These are phyloP conservation scores for Tritrichomonas foetus DNA, from an alignment of 208 protist genomes.

Conservation along the genomic window DNA sequence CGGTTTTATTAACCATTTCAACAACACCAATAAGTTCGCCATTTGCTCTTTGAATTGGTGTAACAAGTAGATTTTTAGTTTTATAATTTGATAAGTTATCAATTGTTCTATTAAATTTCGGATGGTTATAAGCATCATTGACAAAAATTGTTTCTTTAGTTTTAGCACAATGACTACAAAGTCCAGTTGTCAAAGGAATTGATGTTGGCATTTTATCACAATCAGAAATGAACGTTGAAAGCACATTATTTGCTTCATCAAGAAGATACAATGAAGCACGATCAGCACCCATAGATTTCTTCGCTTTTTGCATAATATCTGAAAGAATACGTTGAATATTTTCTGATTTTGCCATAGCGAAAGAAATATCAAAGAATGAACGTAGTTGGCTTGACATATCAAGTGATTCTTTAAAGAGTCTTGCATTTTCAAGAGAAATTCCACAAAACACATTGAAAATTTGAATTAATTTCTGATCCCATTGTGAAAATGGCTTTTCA, in stretches of 20 bases:
- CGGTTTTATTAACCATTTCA: neutral
- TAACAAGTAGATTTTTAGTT: neutral
- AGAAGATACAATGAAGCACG: slow-evolving; percentile 44
- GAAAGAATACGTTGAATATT: neutral
- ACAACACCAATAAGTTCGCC: neutral
- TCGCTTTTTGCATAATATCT: slow-evolving; percentile 4
- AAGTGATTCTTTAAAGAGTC: neutral
- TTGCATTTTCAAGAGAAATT: too few relatives aligned
- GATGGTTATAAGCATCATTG: neutral
- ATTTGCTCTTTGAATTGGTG: neutral
- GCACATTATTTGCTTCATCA: slow-evolving; percentile 29
- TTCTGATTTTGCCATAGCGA: neutral
- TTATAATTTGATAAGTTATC: slow-evolving; percentile 24
- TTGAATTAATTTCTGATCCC: neutral
- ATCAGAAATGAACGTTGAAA: neutral
- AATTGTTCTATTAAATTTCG: neutral
- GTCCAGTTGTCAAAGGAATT: neutral
- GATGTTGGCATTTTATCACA: neutral
- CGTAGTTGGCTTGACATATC: neutral
- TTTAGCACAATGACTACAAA: neutral
- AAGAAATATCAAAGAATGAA: neutral
- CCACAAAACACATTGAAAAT: neutral
- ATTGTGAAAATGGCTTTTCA: neutral
- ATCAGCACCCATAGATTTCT: slow-evolving; percentile 42
- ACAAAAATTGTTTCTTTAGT: slow-evolving; percentile 33